Base-by-base conservation (phyloP, 2,329 filamentous ascomycete genomes). In the Boeremia lycopersici region DNA sequence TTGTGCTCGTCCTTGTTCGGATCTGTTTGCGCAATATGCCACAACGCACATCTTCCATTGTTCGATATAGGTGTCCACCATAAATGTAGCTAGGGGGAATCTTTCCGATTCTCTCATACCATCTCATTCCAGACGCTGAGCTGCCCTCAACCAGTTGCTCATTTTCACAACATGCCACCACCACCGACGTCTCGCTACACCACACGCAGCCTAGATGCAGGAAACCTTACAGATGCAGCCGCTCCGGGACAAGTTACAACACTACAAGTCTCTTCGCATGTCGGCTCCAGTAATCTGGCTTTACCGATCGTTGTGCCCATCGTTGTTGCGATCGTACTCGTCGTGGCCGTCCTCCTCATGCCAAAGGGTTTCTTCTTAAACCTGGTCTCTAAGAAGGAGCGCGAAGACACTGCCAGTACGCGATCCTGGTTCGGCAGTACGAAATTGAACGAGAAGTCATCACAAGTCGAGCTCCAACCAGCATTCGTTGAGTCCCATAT, bases 401-500 rank as follows among this genome's bases (percentile, higher is more conserved):
- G 17, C 25, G 17, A 38, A 17, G 19, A 11, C 25, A 6, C 11
- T 19, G 31, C 15, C 2, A 41, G 15, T 7, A 10, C 17, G 13
- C 19, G 29, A 11, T 19, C 3, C 10, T 55, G 42, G 30, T 31
- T n/a, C 28, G 31, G 36, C 13, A 40, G 8, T 6, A 25, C 10
- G 10, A 1, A 8, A 1, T 4, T 1, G 12, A 6, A 6, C 7
- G 12, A 9, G 28, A 11, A 36, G 17, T 1, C n/a, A 4, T 28
- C 25, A 4, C 2, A 15, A 29, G 26, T n/a, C 4, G 26, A 26
- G 13, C 29, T 35, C 9, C 34, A 43, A n/a, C 30, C 30, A 11
- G 40, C 45, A 0, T 53, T 55, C 26, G 19, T 52, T 12, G 30
- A 56, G 39, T 41, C 38, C 13, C 45, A 57, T 17, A 12, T 57